phyloP scores from a whole-genome alignment of 1,284 basidiomycete species.

The Pulchroboletus neoregius region DNA sequence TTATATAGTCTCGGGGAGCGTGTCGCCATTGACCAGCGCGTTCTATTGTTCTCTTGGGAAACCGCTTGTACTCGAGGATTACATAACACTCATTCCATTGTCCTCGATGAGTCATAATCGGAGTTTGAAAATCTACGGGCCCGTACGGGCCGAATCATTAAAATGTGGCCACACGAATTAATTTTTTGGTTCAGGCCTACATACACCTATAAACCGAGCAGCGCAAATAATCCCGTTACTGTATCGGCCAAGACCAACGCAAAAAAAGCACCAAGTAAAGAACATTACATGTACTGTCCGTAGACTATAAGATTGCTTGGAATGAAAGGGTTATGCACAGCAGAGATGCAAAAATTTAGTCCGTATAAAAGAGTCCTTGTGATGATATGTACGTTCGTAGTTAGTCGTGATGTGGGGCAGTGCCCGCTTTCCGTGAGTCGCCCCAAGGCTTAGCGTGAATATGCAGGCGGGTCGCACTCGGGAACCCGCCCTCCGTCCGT shows the following conservation, averaged over 20 bases:
- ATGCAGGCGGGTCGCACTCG: conserved; percentile 21
- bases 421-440: conserved; percentile 6
- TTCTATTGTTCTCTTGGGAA: conserved; percentile 32
- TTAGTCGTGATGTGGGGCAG: conserved; percentile 13
- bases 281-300: conserved; percentile 15
- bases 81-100: conserved; percentile 26
- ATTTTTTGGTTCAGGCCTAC: too few species aligned
- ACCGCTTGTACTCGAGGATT: conserved; percentile 4
- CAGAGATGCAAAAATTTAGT: conserved; percentile 11
- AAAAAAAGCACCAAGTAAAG: conserved; percentile 1
- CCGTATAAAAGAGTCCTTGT: conserved; percentile 19
- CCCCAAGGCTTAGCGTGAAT: conserved; percentile 18
- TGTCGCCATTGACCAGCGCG: conserved; percentile 19
- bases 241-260: conserved; percentile 7
- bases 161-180: too few species aligned
- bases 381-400: conserved; percentile 14
- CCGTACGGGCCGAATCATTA: too few species aligned
- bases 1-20: conserved; percentile 24
- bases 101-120: background rate
- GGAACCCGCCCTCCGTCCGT: conserved; percentile 25
- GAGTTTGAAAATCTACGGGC: background rate
- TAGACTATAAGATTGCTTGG: conserved; percentile 11
- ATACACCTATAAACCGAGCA: too few species aligned
- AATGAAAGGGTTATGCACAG: conserved; percentile 9
- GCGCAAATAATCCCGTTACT: conserved; percentile 6